These are phyloP conservation scores for Sporothrix inflata DNA, from an alignment of 2,329 filamentous ascomycete species.

Conservation along the genomic window DNA sequence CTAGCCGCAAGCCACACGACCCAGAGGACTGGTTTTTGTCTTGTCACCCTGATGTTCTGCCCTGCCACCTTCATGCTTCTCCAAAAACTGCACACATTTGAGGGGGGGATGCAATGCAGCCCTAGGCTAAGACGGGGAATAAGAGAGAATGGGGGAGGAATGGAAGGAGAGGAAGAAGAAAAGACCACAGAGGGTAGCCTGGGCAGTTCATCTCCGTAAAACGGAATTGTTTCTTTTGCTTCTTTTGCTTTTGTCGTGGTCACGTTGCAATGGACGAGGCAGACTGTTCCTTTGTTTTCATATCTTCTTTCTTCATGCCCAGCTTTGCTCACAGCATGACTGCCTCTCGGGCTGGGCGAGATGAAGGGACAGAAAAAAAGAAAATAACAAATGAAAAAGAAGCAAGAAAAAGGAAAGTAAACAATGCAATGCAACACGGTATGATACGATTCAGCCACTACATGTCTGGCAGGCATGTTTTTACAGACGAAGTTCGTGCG, in stretches of 20 bases:
- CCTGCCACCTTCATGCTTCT: not conserved
- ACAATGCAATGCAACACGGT: slow-evolving; percentile 8
- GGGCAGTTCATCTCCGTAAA: too few species aligned
- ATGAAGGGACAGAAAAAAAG: not conserved
- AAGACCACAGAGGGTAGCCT: too few species aligned
- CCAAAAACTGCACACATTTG: not conserved
- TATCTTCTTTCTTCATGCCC: not conserved
- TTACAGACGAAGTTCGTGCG: not conserved
- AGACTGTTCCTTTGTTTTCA: not conserved
- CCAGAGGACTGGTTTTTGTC: not conserved
- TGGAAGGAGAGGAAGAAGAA: too few species aligned
- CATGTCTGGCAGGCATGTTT: slow-evolving; percentile 1
- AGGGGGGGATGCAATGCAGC: slow-evolving; percentile 9
- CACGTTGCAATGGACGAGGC: not conserved
- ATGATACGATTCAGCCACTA: slow-evolving; percentile 1
- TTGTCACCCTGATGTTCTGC: not conserved
- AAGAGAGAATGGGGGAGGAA: too few species aligned
- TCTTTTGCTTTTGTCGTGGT: not conserved
- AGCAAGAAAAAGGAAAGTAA: not conserved
- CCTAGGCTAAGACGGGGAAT: not conserved
- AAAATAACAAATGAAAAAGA: not conserved
- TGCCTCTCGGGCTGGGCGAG: not conserved
- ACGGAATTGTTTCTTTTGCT: too few species aligned
- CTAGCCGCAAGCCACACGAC: slow-evolving; percentile 17
- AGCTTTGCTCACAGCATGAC: not conserved